Base-by-base conservation (phyloP, 192 early-diverging fungal species). In the Polychytrium aggregatum region DNA sequence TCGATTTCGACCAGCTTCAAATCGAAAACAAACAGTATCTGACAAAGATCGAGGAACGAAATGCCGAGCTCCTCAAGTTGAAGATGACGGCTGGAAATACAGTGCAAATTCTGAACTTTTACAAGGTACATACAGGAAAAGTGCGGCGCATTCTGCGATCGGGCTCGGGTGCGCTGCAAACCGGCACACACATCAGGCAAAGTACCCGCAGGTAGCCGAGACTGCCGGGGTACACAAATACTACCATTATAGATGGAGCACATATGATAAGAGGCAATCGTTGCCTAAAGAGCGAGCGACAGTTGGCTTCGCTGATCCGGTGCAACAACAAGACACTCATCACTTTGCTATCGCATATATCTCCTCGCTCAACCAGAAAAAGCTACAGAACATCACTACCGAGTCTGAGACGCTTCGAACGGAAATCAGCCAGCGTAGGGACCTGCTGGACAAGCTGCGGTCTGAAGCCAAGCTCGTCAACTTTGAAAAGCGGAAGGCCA, bases 11-110 rank as follows among this genome's bases (percentile, higher is more conserved):
- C 46, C 76, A 79, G 60, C 61, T 79, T 13, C 76, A 79, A 50
- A 79, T 79, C 36, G 76, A 79, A 41, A 79, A 79, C 58, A 73
- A 78, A 39, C 76, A 79, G 52, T 79, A 79, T 46, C 56, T 76
- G 35, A 61, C 63, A 11, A 79, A 79, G 52, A 79, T 79, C 30
- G 76, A 79, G 49, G 76, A 79, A 40, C 61, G 76, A 10, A 79
- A 79, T 34, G 34, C 64, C 9, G 76, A 79, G 55, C 48, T 79
- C 38, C 49, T 79, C n/a, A 78, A 78, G 53, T 49, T 79, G 3
- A 79, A 79, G 51, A 75, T 78, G 71, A 72, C 71, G 0, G 76
- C 76, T 2, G 76, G 76, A 18, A 74, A 75, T 26, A 78, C 71
- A 2, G 59, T 76, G 29, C 71, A 75, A 42, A 74, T 78, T 22